Evolutionary conservation across 805 yeast genomes (phyloP), one percentile per base, ranked within the genome.

Genomic region (Candida caryicola): DNA sequence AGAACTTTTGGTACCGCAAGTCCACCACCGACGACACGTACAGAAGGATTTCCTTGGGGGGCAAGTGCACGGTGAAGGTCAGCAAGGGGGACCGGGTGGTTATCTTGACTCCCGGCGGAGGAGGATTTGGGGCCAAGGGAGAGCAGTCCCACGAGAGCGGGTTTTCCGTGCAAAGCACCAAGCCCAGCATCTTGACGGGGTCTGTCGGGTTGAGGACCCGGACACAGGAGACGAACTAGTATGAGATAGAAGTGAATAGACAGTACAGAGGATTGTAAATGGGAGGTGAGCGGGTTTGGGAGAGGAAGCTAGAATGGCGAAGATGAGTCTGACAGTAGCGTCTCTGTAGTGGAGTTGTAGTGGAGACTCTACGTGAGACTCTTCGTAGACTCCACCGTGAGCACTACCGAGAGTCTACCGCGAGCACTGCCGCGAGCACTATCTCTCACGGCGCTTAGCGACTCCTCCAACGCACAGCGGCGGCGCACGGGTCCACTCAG

Each of bases 51-150:
- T 53, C 55, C 3, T 45, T 65, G 23, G 69, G 65, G 6, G 71
- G 71, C 7, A 54, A 58, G 45, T 54, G 63, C 39, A 54, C 62
- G 5, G 59, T 64, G 2, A 59, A 45, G 37, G 54, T 64, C 46
- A 57, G 36, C 36, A 55, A 49, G 41, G 77, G 76, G 7, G 76
- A 73, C 40, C 59, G 68, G 51, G 58, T 60, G 38, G 54, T 60
- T 16, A 66, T 64, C 37, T 48, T 50, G 51, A 66, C 73, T 0
- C 74, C 74, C 1, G 73, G 73, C 16, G 74, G 73, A 5, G 74
- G 74, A 5, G 74, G 73, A 2, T 69, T 54, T 54, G 74, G 73
- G 3, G 39, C 39, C 3, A 33, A 16, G 2, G 40, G 34, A 3
- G 34, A 31, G 16, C 23, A 33, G 17, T 34, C 39, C 28, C n/a